Base-by-base conservation (phyloP, 2,329 filamentous ascomycete genomes). In the Byssothecium circinans region DNA sequence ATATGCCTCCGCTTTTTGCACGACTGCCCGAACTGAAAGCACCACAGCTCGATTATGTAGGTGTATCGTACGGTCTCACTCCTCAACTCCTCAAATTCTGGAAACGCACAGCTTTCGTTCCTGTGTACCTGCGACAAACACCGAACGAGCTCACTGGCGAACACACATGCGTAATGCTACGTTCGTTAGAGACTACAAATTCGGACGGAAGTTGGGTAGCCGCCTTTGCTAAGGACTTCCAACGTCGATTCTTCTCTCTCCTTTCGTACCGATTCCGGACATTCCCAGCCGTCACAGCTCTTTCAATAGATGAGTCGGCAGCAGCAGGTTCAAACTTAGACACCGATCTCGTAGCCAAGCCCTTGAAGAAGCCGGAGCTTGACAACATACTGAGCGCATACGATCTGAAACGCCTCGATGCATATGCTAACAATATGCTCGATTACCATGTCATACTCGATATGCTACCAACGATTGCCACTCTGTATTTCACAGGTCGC, bases 371-470 rank as follows among this genome's bases (percentile, higher is more conserved):
- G 73, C 54, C 74, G 1, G 87, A 91, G 52, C 81, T 99, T 6
- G 91, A 96, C 63, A 76, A 78, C 14, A 71, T 86, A 2, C 82
- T 99, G 70, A 90, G 89, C 3, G 91, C 94, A 0, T 97, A 94
- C 68, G 94, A 99, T 69, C 82, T 96, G 53, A 97, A 97, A 77
- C 86, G 94, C 22, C 79, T 99, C 2, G 92, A 96, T 67, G 91
- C 88, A 35, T 99, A 99, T 63, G 89, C 94, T 14, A 95, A 95
- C 73, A 96, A 95, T 73, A 88, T 96, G 81, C 84, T 99, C 34
- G 95, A 99, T 72, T 96, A 97, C 76, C 95, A 96, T 66, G 91
- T 96, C 59, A 94, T 99, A 45, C 81, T 97, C 22, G 95, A 99
- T 68, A 83, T 99, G 64, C 80, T 99, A 46, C 94, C 94, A 0